Conservation (phyloP, 345 rosid genomes). For the Populus deltoides region DNA sequence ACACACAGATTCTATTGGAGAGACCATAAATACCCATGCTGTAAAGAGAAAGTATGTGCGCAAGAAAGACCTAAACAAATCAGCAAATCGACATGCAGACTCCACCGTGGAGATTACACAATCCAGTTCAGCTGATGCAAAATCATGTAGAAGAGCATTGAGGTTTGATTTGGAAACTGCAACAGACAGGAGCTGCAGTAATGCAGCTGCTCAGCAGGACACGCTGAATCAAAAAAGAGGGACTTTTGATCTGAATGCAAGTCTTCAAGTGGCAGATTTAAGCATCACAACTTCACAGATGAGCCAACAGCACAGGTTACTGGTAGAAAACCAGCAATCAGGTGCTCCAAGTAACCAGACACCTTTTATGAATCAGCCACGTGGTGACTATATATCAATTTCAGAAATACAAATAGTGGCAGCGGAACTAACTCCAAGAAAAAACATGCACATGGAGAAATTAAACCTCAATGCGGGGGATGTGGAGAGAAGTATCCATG, state of each 20-base stretch:
- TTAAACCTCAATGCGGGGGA: slow-evolving; percentile 15
- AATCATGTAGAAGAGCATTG: slow-evolving; percentile 55
- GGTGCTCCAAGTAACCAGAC: slow-evolving; percentile 21
- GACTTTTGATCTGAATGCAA: slow-evolving; percentile 16
- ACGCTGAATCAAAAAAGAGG: slow-evolving; percentile 12
- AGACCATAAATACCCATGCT: not conserved
- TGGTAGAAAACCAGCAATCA: slow-evolving; percentile 31
- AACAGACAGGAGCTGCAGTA: slow-evolving; percentile 20
- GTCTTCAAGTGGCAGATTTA: slow-evolving; percentile 25
- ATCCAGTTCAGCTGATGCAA: slow-evolving; percentile 23
- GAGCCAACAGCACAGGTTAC: slow-evolving; percentile 30
- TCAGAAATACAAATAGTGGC: slow-evolving; percentile 14
- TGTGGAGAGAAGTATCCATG: not conserved
- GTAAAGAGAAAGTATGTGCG: slow-evolving; percentile 33
- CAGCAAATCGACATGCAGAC: slow-evolving; percentile 34
- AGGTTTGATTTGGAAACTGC: slow-evolving; percentile 50
- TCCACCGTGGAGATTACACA: slow-evolving; percentile 11
- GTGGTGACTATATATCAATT: slow-evolving; percentile 6
- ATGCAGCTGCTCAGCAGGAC: slow-evolving; percentile 18
- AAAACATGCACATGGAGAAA: slow-evolving; percentile 14
- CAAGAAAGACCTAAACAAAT: slow-evolving; percentile 39
- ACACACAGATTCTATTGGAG: slow-evolving; percentile 20
- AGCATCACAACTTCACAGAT: slow-evolving; percentile 25
- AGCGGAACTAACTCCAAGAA: slow-evolving; percentile 6
- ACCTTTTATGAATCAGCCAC: slow-evolving; percentile 28